Evolutionary conservation across 2,329 filamentous ascomycete species (phyloP), one percentile per base, ranked within the genome.

Genomic region (Scopulariopsis brevicaulis): DNA sequence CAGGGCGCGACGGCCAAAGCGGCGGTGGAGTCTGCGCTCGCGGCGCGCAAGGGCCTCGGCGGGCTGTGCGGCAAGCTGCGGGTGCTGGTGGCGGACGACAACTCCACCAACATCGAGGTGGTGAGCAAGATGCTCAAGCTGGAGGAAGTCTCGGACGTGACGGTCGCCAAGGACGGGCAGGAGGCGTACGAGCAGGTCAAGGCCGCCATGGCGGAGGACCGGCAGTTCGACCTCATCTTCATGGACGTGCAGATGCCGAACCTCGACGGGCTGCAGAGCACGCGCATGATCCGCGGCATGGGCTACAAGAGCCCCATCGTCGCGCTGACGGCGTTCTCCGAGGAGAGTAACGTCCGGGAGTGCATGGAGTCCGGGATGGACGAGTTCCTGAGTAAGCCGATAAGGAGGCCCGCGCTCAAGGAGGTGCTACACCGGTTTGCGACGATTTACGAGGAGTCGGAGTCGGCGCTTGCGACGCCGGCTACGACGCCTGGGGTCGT

Each of bases 231-330:
- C 64, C 77, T 96, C 28, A 93, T 96, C 62, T 94, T 96, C 67
- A 96, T 96, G 92, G 92, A 96, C 65, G 87, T 96, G 8, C 90
- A 89, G 71, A 96, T 96, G 92, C 92, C 92, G 3, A 95, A 94
- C 62, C 80, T 96, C 15, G 91, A 96, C 66, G 92, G 92, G 1
- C 74, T 96, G 25, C 87, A 96, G 68, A 92, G 87, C 53, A 96
- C 92, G 1, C 82, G 86, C 11, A 75, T 95, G 37, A 96, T 96
- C 64, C 83, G 92, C 7, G 77, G 90, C 68, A 88, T 93, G 75
- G 92, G 92, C 1, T 96, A 94, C 71, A 84, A 81, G 12, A 87
- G 88, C 1, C 92, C 92, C 0, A 96, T 96, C 61, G 90, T 96
- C 15, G 92, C 92, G 0, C 74, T 96, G 52, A 96, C 91, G 12